Evolutionary conservation across 1,284 basidiomycete species (phyloP), one percentile per base, ranked within the genome.

Genomic region (Pascua guehoae): DNA sequence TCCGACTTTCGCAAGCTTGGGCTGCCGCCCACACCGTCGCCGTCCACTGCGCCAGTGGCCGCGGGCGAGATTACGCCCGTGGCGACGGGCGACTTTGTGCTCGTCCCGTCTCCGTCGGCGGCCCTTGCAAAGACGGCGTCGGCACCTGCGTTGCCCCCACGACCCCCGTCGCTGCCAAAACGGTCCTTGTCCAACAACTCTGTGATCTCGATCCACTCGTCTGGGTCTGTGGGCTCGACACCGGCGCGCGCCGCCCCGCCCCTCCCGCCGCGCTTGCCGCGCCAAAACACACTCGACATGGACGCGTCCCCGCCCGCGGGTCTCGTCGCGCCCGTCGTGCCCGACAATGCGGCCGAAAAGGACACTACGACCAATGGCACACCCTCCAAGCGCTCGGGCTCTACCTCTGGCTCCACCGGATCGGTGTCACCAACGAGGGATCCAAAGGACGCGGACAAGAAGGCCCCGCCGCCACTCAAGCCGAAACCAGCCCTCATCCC

Each of bases 61-160:
- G 42, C 24, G n/a, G 57, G 32, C 2, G 53, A 57, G 9, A 53
- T 74, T 11, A 71, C 70, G 8, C 71, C 72, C 0, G 59, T 66
- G 0, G 66, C 66, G 9, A 74, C 72, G 2, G 72, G 72, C 12
- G 72, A 74, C 49, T 74, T 67, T 49, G 67, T 74, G 14, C 47
- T 74, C 12, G 66, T 74, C 5, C 62, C 66, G 12, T 63, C 69
- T 1, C 57, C 61, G 2, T 32, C 24, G 24, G 24, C 24, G 4
- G 24, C 4, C 4, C 24, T 32, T 7, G 24, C 24, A 32, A 51
- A 45, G 12, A 49, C 49, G 8, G 42, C 47, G 5, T 12, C 51
- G 2, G 38, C 51, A 1, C 57, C 60, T 0, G 53, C 56, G 4
- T 40, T 58, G 11, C 58, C 58, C 1, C 18, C 47, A 17, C 54